Evolutionary conservation across 768 basidiomycete species (phyloP).

Genomic region (Kwoniella botswanensis): DNA sequence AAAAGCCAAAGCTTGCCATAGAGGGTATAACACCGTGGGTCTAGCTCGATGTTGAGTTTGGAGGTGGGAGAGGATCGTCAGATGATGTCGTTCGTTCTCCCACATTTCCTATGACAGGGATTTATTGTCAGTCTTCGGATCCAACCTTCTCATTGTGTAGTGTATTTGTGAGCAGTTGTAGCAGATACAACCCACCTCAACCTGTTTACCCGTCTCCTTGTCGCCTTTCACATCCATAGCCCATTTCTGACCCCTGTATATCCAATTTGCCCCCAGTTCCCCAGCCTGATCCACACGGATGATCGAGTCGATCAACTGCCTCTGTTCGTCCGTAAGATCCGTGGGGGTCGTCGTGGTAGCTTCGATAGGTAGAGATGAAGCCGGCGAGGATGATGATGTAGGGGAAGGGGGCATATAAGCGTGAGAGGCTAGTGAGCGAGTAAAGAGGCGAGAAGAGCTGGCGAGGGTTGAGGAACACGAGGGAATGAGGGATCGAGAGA

Average conservation of each 20-base stretch:
- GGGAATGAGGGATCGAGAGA: slow-evolving; percentile 1
- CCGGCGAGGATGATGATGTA: neutral
- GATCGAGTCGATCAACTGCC: slow-evolving; percentile 53
- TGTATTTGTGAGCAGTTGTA: too few relatives aligned
- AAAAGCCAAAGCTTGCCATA: slow-evolving; percentile 86
- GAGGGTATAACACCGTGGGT: slow-evolving; percentile 79
- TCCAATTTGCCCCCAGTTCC: slow-evolving; percentile 94
- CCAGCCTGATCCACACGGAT: slow-evolving; percentile 94
- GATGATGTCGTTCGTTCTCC: slow-evolving; percentile 92
- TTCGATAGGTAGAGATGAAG: neutral
- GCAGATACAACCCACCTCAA: slow-evolving; percentile 65
- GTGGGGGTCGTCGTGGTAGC: slow-evolving; percentile 37
- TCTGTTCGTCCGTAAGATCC: slow-evolving; percentile 47
- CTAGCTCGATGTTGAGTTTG: slow-evolving; percentile 81
- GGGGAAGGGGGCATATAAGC: neutral
- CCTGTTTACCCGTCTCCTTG: slow-evolving; percentile 65
- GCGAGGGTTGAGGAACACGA: neutral
- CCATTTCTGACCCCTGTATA: slow-evolving; percentile 84
- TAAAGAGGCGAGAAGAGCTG: slow-evolving; percentile 3
- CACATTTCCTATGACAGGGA: slow-evolving; percentile 78
- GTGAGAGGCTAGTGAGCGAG: neutral
- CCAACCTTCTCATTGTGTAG: too few relatives aligned
- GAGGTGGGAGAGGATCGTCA: slow-evolving; percentile 81
- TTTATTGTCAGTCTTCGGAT: too few relatives aligned
- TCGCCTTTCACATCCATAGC: slow-evolving; percentile 62